These are phyloP conservation scores for Digitaria exilis DNA, from an alignment of 202 grass and related monocot species.

Conservation along the genomic window DNA sequence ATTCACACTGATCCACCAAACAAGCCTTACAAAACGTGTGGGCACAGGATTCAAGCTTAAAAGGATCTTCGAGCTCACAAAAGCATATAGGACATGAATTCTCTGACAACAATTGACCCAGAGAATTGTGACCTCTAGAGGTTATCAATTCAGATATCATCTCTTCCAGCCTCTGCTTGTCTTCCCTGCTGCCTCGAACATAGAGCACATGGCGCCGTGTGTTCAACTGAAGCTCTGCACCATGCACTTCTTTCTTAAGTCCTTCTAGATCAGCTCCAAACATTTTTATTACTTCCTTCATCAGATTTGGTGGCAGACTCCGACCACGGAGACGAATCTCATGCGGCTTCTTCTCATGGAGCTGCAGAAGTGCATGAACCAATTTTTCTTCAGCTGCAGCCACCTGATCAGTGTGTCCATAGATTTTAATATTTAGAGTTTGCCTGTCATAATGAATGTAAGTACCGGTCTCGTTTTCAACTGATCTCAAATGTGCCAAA, in stretches of 20 bases:
- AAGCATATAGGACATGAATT: constrained; percentile 84
- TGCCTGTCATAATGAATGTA: constrained; percentile 80
- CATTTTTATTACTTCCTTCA: constrained; percentile 78
- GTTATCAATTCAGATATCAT: constrained; percentile 59
- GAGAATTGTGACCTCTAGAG: constrained; percentile 41
- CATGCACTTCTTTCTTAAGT: constrained; percentile 63
- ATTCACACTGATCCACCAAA: constrained; percentile 88
- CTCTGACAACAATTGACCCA: constrained; percentile 41
- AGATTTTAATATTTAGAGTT: constrained; percentile 71
- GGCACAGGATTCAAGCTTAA: constrained; percentile 85
- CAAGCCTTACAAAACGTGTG: constrained; percentile 79
- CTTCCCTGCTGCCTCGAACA: constrained; percentile 73
- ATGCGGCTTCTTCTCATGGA: constrained; percentile 65
- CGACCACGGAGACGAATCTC: constrained; percentile 67
- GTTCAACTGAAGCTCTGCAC: constrained; percentile 60
- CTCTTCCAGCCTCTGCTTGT: constrained; percentile 68
- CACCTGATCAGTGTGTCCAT: constrained; percentile 60
- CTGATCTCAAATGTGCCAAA: constrained; percentile 53
- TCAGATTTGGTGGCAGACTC: constrained; percentile 70
- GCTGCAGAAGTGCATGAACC: constrained; percentile 56
- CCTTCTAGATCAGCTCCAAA: constrained; percentile 82
- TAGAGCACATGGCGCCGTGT: constrained; percentile 62
- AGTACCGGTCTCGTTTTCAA: constrained; percentile 77
- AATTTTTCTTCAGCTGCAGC: constrained; percentile 69
- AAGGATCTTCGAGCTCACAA: constrained; percentile 87